Base-by-base conservation (phyloP, 306 rosid genomes). In the Herpetospermum pedunculosum region DNA sequence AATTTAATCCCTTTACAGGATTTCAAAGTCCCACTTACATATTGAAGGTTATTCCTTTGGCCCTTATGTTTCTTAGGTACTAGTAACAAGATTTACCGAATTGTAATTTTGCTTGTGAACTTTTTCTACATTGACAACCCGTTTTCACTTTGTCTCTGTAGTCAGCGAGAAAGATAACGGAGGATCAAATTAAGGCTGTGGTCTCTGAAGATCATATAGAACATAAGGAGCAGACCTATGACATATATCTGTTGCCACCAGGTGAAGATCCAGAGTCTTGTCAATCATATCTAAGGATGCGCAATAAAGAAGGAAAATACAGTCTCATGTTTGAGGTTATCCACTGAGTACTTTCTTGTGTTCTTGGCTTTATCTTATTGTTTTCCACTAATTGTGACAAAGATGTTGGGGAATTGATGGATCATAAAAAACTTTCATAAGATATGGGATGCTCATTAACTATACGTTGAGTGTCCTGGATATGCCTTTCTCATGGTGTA, bases 231-330 rank as follows among this genome's bases (percentile, higher is more conserved):
- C 86, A 91, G 84, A 95, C 96, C 18, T 91, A 89, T 84, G 99
- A 95, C 83, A 95, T 95, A 85, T 94, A 87, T 87, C 96, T 95
- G 74, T 81, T 95, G 73, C 99, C 99, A 43, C 97, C 99, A 0
- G 99, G 99, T 79, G 99, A 95, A 89, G 99, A 95, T 86, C 96
- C 92, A 15, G 99, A 95, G 83, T 84, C 96, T 48, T 95, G 99
- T 83, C 99, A 95, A 83, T 95, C 99, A 44, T 95, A 95, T 87
- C 81, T 95, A 78, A 84, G 99, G 83, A 95, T 95, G 99, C 92
- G 99, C 76, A 92, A 95, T 67, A 95, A 91, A 79, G 99, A 95
- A 77, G 99, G 99, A 75, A 95, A 95, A 82, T 95, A 95, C 78
- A 87, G 96, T 86, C 99, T 95, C 75, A 95, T 95, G 99, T 95